Conservation (phyloP, 2,329 filamentous ascomycete species). For the Aspergillus tamarii region DNA sequence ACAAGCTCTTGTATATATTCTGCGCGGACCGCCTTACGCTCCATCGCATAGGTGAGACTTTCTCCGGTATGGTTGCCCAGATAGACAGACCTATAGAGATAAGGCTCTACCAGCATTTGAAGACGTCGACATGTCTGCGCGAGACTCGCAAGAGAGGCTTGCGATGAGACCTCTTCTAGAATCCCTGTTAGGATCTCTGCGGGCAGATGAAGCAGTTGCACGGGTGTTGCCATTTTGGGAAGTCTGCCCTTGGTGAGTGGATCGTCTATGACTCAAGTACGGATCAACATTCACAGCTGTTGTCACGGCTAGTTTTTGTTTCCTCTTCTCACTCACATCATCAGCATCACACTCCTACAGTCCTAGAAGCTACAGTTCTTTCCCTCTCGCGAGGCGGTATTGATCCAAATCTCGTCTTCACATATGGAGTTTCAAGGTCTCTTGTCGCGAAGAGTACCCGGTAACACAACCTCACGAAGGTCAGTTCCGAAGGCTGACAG, state of each 20-base stretch:
- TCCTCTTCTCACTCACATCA: too few species aligned
- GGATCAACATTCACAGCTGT: neutral
- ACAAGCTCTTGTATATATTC: slow-evolving; percentile 5
- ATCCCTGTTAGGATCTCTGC: slow-evolving; percentile 1
- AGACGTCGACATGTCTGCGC: slow-evolving; percentile 5
- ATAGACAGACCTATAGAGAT: slow-evolving; percentile 8
- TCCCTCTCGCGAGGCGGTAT: too few species aligned
- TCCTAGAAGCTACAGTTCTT: too few species aligned
- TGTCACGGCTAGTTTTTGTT: neutral
- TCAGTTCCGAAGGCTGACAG: too few species aligned
- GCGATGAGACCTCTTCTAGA: neutral
- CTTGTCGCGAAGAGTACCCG: too few species aligned
- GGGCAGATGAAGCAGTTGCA: slow-evolving; percentile 2
- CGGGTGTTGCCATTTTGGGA: neutral
- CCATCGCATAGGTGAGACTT: slow-evolving; percentile 3
- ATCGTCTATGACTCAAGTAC: neutral
- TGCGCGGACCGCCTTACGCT: neutral
- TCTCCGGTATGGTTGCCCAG: slow-evolving; percentile 7
- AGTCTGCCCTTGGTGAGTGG: neutral
- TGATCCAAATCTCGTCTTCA: too few species aligned
- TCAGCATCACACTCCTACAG: too few species aligned
- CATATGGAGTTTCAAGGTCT: too few species aligned
- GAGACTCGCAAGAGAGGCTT: slow-evolving; percentile 2
- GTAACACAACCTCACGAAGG: too few species aligned
- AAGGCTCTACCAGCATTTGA: neutral